Base-by-base conservation (phyloP, 2,329 filamentous ascomycete genomes). In the Zymoseptoria tritici region DNA sequence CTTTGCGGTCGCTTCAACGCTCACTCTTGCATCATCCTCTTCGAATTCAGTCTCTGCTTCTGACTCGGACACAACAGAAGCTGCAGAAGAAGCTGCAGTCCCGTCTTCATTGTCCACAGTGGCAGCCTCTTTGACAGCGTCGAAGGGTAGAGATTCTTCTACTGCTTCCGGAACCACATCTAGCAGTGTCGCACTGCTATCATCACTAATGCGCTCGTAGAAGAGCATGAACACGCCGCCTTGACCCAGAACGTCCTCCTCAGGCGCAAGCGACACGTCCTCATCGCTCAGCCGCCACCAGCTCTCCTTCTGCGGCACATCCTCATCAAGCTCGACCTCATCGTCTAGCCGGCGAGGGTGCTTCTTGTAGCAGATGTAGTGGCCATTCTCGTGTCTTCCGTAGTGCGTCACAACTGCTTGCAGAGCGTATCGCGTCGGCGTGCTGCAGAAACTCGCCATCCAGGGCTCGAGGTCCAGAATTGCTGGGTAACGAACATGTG, bases 231-330 rank as follows among this genome's bases (percentile, higher is more conserved):
- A 97, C 0, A 92, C 93, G 1, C 90, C 91, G 0, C 86, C 86
- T 66, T 96, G 87, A 2, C 80, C 81, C 55, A 94, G 77, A 0
- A 96, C 89, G 26, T 83, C 81, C 9, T 86, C 81, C 71, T 96
- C 90, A 20, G 83, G 83, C 22, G 92, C 88, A 64, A 83, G 80
- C 62, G 80, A 84, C 7, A 97, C 92, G 63, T 88, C 86, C 61
- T 96, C 90, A 68, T 97, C 93, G 72, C 93, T 97, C 26, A 97
- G 80, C 16, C 89, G 82, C 87, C 91, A 99, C 94, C 94, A 97
- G 60, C 84, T 82, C 64, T 82, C 78, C 13, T 78, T 66, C 24
- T 63, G 58, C n/a, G 52, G 36, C 26, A 66, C 57, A 9, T 52
- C 26, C 4, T 54, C 54, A 5, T 56, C 57, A 16, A 53, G 42